Percentiles rank a stretch among this genome's conserved stretches.
Evolutionary conservation across 108 stramenopile genomes (phyloP).

Genomic region (Tribonema minus): DNA sequence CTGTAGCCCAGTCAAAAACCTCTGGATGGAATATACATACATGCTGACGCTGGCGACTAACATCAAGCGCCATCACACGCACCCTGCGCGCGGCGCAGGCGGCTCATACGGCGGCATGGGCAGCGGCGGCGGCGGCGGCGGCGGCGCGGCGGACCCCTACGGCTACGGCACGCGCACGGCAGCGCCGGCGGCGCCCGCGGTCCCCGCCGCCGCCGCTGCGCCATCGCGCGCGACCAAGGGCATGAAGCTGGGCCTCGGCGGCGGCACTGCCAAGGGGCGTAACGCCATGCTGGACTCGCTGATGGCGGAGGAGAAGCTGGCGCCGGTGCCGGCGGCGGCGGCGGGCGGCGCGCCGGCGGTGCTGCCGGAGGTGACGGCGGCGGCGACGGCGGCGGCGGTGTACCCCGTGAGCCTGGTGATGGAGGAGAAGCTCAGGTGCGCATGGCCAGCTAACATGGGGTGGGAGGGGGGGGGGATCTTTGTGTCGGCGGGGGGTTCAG

Average conservation of each 20-base stretch:
- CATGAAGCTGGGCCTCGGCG: constrained; percentile 91
- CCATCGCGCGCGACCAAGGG: constrained; percentile 69
- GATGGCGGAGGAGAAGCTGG: constrained; percentile 89
- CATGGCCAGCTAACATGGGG: no score
- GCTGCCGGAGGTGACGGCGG: constrained; percentile 45
- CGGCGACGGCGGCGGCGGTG: constrained; percentile 60
- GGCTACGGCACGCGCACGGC: not conserved
- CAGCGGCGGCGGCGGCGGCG: no score
- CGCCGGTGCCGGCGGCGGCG: constrained; percentile 47
- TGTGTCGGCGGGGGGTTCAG: no score
- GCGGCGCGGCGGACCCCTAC: not conserved
- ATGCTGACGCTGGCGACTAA: not conserved
- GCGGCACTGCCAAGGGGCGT: constrained; percentile 60
- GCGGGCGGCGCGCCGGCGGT: constrained; percentile 44
- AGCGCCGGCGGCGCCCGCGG: not conserved
- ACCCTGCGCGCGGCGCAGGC: no score
- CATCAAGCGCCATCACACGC: not conserved
- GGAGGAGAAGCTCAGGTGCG: constrained; percentile 78
- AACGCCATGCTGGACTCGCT: constrained; percentile 83
- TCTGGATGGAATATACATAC: no score
- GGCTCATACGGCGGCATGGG: no score
- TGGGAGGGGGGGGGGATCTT: no score
- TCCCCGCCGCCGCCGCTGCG: not conserved
- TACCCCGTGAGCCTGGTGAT: constrained; percentile 78
- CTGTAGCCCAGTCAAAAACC: no score